Percentiles rank a stretch among this genome's conserved stretches.
phyloP scores from a whole-genome alignment of 2,329 filamentous ascomycete genomes.

The Ceratocystis huliohia region DNA sequence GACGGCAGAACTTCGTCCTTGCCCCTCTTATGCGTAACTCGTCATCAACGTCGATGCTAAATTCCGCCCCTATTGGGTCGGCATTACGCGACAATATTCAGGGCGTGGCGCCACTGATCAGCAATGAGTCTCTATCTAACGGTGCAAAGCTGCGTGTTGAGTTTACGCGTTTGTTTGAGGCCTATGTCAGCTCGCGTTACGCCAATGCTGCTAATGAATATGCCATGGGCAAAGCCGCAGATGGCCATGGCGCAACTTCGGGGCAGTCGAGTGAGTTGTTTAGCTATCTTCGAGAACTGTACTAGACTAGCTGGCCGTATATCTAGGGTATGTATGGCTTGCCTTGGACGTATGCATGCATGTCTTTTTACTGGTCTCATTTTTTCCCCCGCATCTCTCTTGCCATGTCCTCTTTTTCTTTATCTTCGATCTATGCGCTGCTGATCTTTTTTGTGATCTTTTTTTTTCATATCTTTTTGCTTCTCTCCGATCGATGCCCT shows the following conservation, averaged over 20 bases:
- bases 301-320: background rate
- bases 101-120: constrained; percentile 12
- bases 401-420: constrained; percentile 2
- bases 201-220: constrained; percentile 13
- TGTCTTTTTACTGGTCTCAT: background rate
- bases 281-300: constrained; percentile 15
- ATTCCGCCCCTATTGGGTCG: constrained; percentile 12
- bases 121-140: constrained; percentile 28
- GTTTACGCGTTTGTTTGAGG: constrained; percentile 38
- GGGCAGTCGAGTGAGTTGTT: constrained; percentile 15
- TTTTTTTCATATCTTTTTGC: background rate
- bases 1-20: constrained; percentile 13
- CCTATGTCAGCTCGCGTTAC: constrained; percentile 28
- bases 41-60: constrained; percentile 13
- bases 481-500: background rate
- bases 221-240: constrained; percentile 5
- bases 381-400: background rate
- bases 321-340: no score
- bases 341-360: no score
- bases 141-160: constrained; percentile 41
- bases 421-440: background rate
- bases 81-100: constrained; percentile 20
- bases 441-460: background rate
- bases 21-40: constrained; percentile 13
- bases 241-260: background rate